Percentiles rank a stretch among this genome's conserved stretches.
Conservation (phyloP, 2,329 filamentous ascomycete species). For the Coniochaeta sp. region DNA sequence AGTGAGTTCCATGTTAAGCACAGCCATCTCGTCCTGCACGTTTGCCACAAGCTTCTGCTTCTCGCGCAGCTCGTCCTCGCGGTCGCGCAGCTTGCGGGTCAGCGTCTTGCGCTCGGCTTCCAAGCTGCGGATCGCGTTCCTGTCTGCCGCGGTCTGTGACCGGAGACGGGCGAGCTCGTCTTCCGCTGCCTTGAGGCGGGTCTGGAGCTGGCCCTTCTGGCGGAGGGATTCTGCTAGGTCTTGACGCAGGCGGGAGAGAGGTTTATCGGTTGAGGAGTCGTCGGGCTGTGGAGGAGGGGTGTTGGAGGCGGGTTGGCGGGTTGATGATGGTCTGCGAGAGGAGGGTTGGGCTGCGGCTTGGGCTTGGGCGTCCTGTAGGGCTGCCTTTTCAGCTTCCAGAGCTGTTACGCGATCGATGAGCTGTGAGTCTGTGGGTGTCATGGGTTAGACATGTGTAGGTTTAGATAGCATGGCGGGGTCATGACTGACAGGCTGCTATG, state of each 20-base stretch:
- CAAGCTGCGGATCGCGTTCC: conserved; percentile 53
- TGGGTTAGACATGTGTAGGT: conserved; percentile 5
- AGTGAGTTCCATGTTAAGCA: conserved; percentile 79
- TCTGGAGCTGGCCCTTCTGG: conserved; percentile 61
- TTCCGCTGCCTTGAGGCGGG: conserved; percentile 54
- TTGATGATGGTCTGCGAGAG: conserved; percentile 10
- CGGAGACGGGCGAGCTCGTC: conserved; percentile 56
- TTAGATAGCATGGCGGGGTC: conserved; percentile 6
- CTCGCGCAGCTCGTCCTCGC: conserved; percentile 76
- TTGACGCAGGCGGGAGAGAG: conserved; percentile 46
- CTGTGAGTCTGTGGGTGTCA: conserved; percentile 44
- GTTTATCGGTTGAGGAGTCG: neutral
- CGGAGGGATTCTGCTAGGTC: conserved; percentile 74
- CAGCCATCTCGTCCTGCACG: conserved; percentile 88
- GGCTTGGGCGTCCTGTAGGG: conserved; percentile 13
- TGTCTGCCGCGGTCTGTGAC: conserved; percentile 50
- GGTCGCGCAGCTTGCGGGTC: conserved; percentile 63
- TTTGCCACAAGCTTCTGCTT: conserved; percentile 82
- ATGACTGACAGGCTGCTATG: conserved; percentile 67
- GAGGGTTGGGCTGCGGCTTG: conserved; percentile 7
- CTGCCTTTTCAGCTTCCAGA: conserved; percentile 51
- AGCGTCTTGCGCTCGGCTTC: conserved; percentile 56
- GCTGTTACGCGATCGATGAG: conserved; percentile 61
- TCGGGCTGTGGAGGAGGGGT: conserved; percentile 10
- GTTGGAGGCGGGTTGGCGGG: conserved; percentile 15